Conservation (phyloP, 495 filamentous ascomycete genomes). For the Daldinia bambusicola region DNA sequence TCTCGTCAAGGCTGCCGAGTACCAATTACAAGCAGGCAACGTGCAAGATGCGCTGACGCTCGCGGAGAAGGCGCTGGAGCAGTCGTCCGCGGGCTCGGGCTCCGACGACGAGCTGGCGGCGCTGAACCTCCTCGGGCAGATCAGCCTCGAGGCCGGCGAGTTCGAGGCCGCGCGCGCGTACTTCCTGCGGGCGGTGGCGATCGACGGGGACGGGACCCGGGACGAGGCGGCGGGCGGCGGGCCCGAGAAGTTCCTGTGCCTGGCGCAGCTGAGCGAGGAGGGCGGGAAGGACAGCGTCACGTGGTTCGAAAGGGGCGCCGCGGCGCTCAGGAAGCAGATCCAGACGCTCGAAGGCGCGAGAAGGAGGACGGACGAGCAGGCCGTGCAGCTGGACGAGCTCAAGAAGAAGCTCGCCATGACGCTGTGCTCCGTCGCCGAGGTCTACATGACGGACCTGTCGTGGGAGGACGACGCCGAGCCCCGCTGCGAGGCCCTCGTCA, state of each 20-base stretch:
- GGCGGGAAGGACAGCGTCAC: constrained; percentile 83
- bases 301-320: constrained; percentile 88
- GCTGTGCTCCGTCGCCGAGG: constrained; percentile 88
- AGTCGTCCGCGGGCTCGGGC: constrained; percentile 49
- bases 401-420: constrained; percentile 82
- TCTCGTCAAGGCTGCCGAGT: constrained; percentile 72
- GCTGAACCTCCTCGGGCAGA: constrained; percentile 82
- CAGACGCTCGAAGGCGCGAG: constrained; percentile 56
- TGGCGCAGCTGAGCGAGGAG: constrained; percentile 90
- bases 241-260: constrained; percentile 93
- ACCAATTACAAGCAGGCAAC: constrained; percentile 75
- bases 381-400: constrained; percentile 68
- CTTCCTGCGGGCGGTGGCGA: constrained; percentile 73
- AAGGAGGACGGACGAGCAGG: constrained; percentile 52
- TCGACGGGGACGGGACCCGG: constrained; percentile 78
- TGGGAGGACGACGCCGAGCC: constrained; percentile 91
- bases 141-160: constrained; percentile 85
- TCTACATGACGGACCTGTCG: constrained; percentile 97
- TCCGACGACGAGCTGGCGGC: constrained; percentile 65
- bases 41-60: constrained; percentile 72
- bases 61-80: constrained; percentile 69
- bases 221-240: constrained; percentile 74
- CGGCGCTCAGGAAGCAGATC: constrained; percentile 73
- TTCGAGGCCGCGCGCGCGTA: constrained; percentile 72
- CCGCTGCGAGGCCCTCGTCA: constrained; percentile 83